These are phyloP conservation scores for Chytridium lagenaria DNA, from an alignment of 371 early-diverging fungal genomes.

Conservation along the genomic window DNA sequence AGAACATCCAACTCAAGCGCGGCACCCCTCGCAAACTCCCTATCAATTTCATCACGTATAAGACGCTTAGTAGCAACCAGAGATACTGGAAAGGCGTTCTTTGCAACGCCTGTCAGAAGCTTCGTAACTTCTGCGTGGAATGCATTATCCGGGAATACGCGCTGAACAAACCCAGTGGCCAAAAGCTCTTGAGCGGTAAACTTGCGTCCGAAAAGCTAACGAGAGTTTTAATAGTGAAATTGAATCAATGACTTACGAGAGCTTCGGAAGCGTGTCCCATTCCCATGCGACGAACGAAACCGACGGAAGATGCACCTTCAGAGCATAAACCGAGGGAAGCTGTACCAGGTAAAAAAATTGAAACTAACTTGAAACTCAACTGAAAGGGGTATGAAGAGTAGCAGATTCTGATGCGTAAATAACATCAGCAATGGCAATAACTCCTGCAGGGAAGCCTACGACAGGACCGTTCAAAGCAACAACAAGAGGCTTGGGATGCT, in stretches of 20 bases:
- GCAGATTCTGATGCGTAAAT: constrained; percentile 35
- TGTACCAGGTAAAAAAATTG: not conserved
- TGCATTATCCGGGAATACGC: constrained; percentile 13
- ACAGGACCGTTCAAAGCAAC: constrained; percentile 38
- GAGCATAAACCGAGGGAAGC: constrained; percentile 33
- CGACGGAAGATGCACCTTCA: constrained; percentile 33
- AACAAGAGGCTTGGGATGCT: constrained; percentile 36
- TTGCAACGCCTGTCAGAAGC: not conserved
- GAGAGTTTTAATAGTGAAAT: not conserved
- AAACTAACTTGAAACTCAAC: not conserved
- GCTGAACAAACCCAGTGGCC: constrained; percentile 36
- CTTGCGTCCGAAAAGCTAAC: constrained; percentile 38
- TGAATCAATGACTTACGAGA: constrained; percentile 22
- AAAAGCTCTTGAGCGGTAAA: constrained; percentile 33
- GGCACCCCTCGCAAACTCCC: not conserved
- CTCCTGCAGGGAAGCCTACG: constrained; percentile 37
- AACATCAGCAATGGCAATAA: constrained; percentile 35
- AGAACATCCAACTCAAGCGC: constrained; percentile 12
- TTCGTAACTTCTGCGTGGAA: constrained; percentile 1
- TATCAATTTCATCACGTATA: not conserved
- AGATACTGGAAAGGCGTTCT: not conserved
- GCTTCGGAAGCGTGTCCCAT: constrained; percentile 35
- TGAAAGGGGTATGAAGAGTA: constrained; percentile 36
- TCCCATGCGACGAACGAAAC: constrained; percentile 36
- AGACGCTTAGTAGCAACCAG: not conserved